Conservation (phyloP, 1,284 basidiomycete species). For the Hortiboletus rubellus region DNA sequence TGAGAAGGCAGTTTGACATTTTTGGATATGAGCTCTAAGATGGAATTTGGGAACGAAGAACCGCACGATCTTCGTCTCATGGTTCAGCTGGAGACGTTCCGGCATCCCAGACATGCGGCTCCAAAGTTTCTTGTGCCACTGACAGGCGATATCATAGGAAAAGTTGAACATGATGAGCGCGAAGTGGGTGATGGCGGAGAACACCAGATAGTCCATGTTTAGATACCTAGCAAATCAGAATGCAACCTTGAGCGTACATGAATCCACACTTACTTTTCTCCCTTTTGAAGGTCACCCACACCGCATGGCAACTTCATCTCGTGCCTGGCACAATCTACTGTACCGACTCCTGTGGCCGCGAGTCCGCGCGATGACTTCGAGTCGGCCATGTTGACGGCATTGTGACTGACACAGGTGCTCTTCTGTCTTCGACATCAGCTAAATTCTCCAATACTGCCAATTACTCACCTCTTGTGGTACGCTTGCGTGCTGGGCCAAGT, state of each 20-base stretch:
- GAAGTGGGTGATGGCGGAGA: background rate
- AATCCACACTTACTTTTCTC: background rate
- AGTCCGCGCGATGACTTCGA: background rate
- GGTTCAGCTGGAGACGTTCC: too few relatives aligned
- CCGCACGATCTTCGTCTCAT: too few relatives aligned
- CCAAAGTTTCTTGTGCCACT: background rate
- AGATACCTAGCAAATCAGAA: background rate
- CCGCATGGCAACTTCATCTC: background rate
- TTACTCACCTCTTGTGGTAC: too few relatives aligned
- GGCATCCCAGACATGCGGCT: background rate
- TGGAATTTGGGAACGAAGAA: too few relatives aligned
- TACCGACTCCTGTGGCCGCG: background rate
- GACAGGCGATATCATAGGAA: background rate
- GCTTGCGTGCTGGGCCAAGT: too few relatives aligned
- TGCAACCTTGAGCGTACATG: too few relatives aligned
- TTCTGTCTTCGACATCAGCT: too few relatives aligned
- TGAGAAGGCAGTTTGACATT: too few relatives aligned
- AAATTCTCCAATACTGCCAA: too few relatives aligned
- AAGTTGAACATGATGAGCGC: background rate
- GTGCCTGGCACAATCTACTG: background rate
- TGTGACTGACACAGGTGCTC: too few relatives aligned
- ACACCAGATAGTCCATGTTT: background rate
- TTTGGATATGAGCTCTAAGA: too few relatives aligned
- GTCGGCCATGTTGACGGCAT: constrained; percentile 2
- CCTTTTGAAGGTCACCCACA: background rate